These are phyloP conservation scores for Pseudisothecium myosuroides DNA, from an alignment of 225 moss, liverwort and hornwort genomes.

Conservation along the genomic window DNA sequence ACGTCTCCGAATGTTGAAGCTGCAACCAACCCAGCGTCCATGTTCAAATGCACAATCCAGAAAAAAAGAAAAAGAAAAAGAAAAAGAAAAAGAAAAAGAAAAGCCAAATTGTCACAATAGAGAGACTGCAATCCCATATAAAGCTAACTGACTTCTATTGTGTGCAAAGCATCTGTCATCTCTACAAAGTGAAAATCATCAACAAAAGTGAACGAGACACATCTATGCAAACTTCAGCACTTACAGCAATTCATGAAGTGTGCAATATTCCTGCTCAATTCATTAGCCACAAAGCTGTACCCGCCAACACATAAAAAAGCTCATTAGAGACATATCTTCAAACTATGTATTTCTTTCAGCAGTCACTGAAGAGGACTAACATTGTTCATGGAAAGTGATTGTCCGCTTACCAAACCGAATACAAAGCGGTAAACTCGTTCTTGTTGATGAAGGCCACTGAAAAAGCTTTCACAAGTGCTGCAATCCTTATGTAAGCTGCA, in stretches of 20 bases:
- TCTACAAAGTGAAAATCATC: background rate
- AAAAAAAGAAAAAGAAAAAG: background rate
- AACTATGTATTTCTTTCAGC: background rate
- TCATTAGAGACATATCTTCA: background rate
- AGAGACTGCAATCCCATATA: background rate
- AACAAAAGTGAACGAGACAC: background rate
- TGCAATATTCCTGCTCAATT: constrained; percentile 14
- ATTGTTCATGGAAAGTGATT: background rate
- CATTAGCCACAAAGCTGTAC: constrained; percentile 17
- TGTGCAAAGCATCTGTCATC: background rate
- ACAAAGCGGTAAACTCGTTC: constrained; percentile 12
- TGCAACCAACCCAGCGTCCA: background rate
- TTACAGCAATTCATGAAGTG: constrained; percentile 10
- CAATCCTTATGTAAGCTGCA: constrained; percentile 35
- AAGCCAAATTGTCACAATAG: background rate
- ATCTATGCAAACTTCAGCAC: background rate
- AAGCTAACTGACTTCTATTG: background rate
- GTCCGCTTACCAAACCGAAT: constrained; percentile 13
- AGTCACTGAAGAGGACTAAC: background rate
- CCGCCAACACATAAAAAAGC: background rate
- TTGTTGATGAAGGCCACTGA: constrained; percentile 33
- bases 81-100: background rate
- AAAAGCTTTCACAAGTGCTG: constrained; percentile 19
- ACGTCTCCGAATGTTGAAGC: constrained; percentile 33
- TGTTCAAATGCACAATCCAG: background rate